These are phyloP conservation scores for Ceratobasidium sp. DNA, from an alignment of 1,284 basidiomycete genomes.

Conservation along the genomic window DNA sequence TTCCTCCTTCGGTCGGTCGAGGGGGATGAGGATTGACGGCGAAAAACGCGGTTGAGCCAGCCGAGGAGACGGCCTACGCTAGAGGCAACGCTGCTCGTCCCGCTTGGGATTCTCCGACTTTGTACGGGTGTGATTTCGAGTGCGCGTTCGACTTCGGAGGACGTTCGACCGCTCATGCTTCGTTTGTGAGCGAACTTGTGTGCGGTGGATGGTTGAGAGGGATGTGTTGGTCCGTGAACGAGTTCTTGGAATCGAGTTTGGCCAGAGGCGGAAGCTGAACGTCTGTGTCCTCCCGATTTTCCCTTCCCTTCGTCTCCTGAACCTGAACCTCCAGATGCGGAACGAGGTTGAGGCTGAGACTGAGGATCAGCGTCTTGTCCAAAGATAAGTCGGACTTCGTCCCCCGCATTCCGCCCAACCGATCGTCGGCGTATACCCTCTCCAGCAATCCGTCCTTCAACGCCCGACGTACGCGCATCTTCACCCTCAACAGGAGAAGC, in stretches of 20 bases:
- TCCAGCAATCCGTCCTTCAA: constrained; percentile 19
- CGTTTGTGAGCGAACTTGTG: neutral
- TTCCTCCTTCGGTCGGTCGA: neutral
- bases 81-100: neutral
- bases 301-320: no score
- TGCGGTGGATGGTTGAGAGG: neutral
- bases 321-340: neutral
- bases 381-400: constrained; percentile 1
- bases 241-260: constrained; percentile 43
- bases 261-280: constrained; percentile 4
- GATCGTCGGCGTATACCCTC: constrained; percentile 31
- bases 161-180: constrained; percentile 23
- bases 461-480: neutral
- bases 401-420: constrained; percentile 24
- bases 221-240: constrained; percentile 27
- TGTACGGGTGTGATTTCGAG: constrained; percentile 50
- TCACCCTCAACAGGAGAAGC: neutral
- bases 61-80: constrained; percentile 22
- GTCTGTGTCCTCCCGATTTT: constrained; percentile 1
- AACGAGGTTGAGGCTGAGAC: neutral
- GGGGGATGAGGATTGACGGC: constrained; percentile 16
- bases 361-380: neutral
- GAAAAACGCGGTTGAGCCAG: constrained; percentile 8
- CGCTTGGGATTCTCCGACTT: constrained; percentile 10
- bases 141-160: constrained; percentile 45